Percentiles rank a stretch among this genome's conserved stretches.
Evolutionary conservation across 2,329 filamentous ascomycete genomes (phyloP).

Genomic region (Fusarium equiseti): DNA sequence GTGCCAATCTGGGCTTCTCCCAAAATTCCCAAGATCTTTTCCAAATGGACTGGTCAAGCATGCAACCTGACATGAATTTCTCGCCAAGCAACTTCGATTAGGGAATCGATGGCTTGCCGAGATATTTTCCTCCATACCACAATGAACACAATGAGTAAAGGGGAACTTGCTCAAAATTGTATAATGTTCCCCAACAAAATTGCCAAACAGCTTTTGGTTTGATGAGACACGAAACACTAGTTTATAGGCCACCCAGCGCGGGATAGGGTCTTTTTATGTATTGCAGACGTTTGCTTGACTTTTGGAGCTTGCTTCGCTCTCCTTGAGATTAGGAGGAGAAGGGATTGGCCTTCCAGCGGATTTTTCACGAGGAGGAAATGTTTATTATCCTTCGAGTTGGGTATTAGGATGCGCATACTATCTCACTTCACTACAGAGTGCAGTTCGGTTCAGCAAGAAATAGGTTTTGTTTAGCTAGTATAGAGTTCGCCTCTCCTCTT

Average conservation of each 20-base stretch:
- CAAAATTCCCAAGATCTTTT: conserved; percentile 66
- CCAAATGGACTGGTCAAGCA: conserved; percentile 58
- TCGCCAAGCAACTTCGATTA: conserved; percentile 50
- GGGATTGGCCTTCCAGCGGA: conserved; percentile 7
- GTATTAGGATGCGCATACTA: conserved; percentile 28
- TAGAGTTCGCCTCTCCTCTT: conserved; percentile 46
- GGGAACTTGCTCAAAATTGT: conserved; percentile 40
- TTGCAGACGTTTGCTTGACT: conserved; percentile 34
- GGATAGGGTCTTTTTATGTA: conserved; percentile 42
- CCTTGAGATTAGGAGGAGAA: conserved; percentile 7
- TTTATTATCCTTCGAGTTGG: conserved; percentile 39
- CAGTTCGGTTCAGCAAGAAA: conserved; percentile 37
- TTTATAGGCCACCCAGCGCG: conserved; percentile 31
- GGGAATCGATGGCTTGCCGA: conserved; percentile 8
- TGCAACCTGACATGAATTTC: conserved; percentile 53
- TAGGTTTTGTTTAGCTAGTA: conserved; percentile 39
- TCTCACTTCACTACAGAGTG: conserved; percentile 19
- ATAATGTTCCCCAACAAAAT: conserved; percentile 35
- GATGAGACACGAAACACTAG: conserved; percentile 44
- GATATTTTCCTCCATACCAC: neutral
- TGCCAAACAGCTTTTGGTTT: conserved; percentile 36
- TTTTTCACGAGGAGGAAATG: conserved; percentile 19
- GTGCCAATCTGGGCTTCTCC: conserved; percentile 63
- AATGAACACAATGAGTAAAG: conserved; percentile 21
- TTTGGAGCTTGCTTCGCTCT: conserved; percentile 32